Evolutionary conservation across 2,329 filamentous ascomycete species (phyloP).

Genomic region (Calonectria fujianensis): DNA sequence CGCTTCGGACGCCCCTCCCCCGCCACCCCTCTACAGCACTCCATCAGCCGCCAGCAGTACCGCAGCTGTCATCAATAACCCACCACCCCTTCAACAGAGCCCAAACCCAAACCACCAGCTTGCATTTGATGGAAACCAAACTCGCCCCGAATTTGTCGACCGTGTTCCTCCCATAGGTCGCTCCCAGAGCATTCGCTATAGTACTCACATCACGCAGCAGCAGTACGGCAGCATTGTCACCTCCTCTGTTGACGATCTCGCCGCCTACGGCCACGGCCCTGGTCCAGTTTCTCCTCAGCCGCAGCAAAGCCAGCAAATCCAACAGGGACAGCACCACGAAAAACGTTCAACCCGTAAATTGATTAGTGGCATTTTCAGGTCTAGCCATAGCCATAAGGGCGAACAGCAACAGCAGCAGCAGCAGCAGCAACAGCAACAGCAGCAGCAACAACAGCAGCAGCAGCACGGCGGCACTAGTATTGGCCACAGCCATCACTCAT

Average conservation of each 20-base stretch:
- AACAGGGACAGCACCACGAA: constrained; percentile 59
- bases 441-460: constrained; percentile 63
- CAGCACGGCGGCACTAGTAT: constrained; percentile 58
- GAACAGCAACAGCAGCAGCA: constrained; percentile 52
- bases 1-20: constrained; percentile 50
- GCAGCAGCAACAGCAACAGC: constrained; percentile 54
- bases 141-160: constrained; percentile 67
- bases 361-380: constrained; percentile 41
- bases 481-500: constrained; percentile 52
- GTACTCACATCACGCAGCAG: constrained; percentile 57
- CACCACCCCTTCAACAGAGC: constrained; percentile 56
- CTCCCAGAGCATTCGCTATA: constrained; percentile 72
- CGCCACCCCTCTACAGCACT: constrained; percentile 58
- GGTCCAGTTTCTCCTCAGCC: constrained; percentile 44
- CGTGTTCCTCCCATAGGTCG: constrained; percentile 63
- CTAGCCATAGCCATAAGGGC: constrained; percentile 47
- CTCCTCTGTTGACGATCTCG: constrained; percentile 65
- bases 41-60: constrained; percentile 53
- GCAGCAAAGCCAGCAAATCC: constrained; percentile 54
- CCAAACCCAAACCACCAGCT: constrained; percentile 54
- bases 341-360: constrained; percentile 42
- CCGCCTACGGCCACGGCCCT: constrained; percentile 48
- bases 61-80: constrained; percentile 54
- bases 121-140: constrained; percentile 60
- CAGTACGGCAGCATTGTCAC: constrained; percentile 61